phyloP scores from a whole-genome alignment of 2,329 filamentous ascomycete genomes.

The Paramyrothecium sp. region DNA sequence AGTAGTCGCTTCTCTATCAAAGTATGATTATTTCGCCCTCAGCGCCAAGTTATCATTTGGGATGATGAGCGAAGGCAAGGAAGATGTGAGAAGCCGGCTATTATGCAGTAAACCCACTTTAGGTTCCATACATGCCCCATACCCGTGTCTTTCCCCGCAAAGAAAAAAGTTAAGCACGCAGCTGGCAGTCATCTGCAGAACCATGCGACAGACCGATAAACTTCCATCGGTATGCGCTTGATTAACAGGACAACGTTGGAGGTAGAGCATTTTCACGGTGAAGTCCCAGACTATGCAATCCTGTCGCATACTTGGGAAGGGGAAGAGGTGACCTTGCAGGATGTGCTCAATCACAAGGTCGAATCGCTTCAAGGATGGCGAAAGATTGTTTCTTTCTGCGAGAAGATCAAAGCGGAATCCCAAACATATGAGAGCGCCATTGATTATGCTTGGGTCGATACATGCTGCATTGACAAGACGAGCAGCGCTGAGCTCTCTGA shows the following conservation, averaged over 20 bases:
- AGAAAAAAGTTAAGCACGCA: no score
- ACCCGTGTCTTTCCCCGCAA: no score
- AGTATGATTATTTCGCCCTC: no score
- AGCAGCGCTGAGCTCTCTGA: constrained; percentile 15
- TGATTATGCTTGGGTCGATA: background rate
- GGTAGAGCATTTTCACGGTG: background rate
- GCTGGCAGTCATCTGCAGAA: no score
- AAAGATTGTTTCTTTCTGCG: background rate
- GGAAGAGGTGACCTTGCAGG: background rate
- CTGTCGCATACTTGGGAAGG: background rate
- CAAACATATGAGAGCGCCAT: background rate
- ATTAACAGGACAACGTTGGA: background rate
- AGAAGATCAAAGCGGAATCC: background rate
- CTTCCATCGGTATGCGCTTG: background rate
- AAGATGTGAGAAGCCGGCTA: no score
- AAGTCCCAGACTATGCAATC: background rate
- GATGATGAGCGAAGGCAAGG: no score
- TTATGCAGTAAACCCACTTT: no score
- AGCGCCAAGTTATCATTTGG: no score
- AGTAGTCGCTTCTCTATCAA: no score
- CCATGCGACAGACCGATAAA: no score
- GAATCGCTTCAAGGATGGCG: background rate
- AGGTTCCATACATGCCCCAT: no score
- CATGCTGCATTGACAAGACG: constrained; percentile 1
- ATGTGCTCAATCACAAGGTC: background rate